These are phyloP conservation scores for Jamesozyma gamospora DNA, from an alignment of 805 yeast genomes.

Conservation along the genomic window DNA sequence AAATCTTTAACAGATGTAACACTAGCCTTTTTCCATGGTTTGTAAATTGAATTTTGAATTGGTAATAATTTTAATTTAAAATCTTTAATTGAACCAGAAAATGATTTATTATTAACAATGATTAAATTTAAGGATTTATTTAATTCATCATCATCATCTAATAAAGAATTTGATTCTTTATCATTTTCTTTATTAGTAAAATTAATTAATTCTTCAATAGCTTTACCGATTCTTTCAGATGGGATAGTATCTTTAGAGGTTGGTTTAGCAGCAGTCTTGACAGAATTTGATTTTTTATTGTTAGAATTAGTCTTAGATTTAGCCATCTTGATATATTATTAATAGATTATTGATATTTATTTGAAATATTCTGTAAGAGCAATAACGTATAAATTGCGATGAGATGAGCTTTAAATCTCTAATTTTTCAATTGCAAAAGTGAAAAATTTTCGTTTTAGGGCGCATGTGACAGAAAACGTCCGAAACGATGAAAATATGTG, in stretches of 20 bases:
- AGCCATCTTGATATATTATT: slow-evolving; percentile 1
- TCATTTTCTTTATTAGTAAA: slow-evolving; percentile 29
- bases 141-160: slow-evolving; percentile 49
- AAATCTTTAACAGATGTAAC: slow-evolving; percentile 28
- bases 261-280: slow-evolving; percentile 14
- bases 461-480: too few relatives aligned
- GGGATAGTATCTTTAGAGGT: slow-evolving; percentile 13
- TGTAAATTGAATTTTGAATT: slow-evolving; percentile 29
- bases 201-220: slow-evolving; percentile 56
- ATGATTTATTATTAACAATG: slow-evolving; percentile 55
- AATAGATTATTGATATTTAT: too few relatives aligned
- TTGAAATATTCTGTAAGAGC: too few relatives aligned
- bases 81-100: slow-evolving; percentile 41
- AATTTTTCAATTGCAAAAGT: too few relatives aligned
- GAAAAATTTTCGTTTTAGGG: too few relatives aligned
- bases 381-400: too few relatives aligned
- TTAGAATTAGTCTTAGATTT: slow-evolving; percentile 1
- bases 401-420: background rate
- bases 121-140: slow-evolving; percentile 44
- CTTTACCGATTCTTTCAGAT: slow-evolving; percentile 34
- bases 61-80: slow-evolving; percentile 46
- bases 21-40: slow-evolving; percentile 24
- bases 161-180: slow-evolving; percentile 31
- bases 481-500: too few relatives aligned
- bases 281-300: slow-evolving; percentile 7